Evolutionary conservation across 495 filamentous ascomycete species (phyloP).

Genomic region (Lindgomyces ingoldianus): DNA sequence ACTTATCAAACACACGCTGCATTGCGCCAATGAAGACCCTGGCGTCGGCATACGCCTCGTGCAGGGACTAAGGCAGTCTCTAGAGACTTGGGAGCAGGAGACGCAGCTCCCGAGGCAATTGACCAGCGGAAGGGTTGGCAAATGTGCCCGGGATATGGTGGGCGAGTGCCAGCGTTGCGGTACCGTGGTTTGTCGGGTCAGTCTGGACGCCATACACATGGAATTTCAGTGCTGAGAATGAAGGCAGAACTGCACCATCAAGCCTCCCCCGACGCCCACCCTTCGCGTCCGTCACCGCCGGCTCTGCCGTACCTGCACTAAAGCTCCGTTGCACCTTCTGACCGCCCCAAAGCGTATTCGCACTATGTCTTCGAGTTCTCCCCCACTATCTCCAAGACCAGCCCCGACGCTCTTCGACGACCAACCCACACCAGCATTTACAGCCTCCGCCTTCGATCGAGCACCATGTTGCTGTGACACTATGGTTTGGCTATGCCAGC

Average conservation of each 20-base stretch:
- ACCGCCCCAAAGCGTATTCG: conserved; percentile 1
- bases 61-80: conserved; percentile 33
- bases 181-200: conserved; percentile 74
- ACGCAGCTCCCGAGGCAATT: conserved; percentile 48
- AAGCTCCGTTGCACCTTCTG: conserved; percentile 56
- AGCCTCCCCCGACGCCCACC: conserved; percentile 62
- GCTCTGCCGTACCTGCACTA: conserved; percentile 71
- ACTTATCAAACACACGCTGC: conserved; percentile 71
- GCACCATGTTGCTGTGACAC: conserved; percentile 69
- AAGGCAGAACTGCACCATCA: conserved; percentile 81
- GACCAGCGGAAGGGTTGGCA: conserved; percentile 65
- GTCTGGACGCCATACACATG: neutral
- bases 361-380: conserved; percentile 13
- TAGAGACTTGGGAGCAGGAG: conserved; percentile 22
- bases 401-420: conserved; percentile 1
- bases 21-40: conserved; percentile 69
- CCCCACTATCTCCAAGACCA: conserved; percentile 14
- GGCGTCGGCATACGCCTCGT: conserved; percentile 49
- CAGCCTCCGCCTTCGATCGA: conserved; percentile 52
- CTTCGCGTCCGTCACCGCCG: conserved; percentile 73
- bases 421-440: conserved; percentile 39
- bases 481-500: conserved; percentile 75
- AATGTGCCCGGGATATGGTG: conserved; percentile 84
- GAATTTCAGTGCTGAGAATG: conserved; percentile 6
- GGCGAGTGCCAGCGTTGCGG: conserved; percentile 76